These are phyloP conservation scores for Cyberlindnera japonica DNA, from an alignment of 805 yeast species.

Conservation along the genomic window DNA sequence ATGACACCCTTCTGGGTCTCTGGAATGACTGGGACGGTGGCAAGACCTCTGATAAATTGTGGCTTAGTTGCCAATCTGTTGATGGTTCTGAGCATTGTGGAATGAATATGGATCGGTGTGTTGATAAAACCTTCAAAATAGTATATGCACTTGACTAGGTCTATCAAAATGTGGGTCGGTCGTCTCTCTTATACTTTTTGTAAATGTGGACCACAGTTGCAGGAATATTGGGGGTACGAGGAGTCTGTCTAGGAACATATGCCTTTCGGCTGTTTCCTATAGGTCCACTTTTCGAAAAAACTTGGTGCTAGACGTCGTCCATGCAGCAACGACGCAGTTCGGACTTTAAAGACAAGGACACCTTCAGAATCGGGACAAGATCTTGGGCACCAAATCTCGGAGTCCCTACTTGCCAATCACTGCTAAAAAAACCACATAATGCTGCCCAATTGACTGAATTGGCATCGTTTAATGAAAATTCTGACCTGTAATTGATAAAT, in stretches of 20 bases:
- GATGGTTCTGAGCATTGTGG: conserved; percentile 27
- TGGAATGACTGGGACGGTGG: conserved; percentile 44
- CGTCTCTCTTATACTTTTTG: conserved; percentile 1
- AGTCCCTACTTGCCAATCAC: conserved; percentile 1
- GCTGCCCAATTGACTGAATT: background rate
- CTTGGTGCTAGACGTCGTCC: background rate
- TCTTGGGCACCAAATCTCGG: background rate
- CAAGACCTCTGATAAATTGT: conserved; percentile 20
- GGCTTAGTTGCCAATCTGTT: conserved; percentile 17
- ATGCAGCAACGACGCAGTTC: conserved; percentile 13
- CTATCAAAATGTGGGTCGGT: background rate
- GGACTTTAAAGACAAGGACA: conserved; percentile 11
- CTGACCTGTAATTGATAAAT: background rate
- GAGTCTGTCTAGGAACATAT: background rate
- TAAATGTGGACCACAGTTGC: background rate
- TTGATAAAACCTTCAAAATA: background rate
- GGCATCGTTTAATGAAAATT: background rate
- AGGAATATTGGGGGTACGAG: conserved; percentile 3
- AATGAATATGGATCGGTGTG: background rate
- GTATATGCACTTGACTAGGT: background rate
- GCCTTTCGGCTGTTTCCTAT: conserved; percentile 5
- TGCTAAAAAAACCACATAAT: background rate
- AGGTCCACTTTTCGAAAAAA: conserved; percentile 2
- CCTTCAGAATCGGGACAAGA: conserved; percentile 2
- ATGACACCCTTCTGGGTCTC: conserved; percentile 67